Percentiles rank a stretch among this genome's conserved stretches.
phyloP scores from a whole-genome alignment of 2,329 filamentous ascomycete species.

The Chaetomium olivaceum region DNA sequence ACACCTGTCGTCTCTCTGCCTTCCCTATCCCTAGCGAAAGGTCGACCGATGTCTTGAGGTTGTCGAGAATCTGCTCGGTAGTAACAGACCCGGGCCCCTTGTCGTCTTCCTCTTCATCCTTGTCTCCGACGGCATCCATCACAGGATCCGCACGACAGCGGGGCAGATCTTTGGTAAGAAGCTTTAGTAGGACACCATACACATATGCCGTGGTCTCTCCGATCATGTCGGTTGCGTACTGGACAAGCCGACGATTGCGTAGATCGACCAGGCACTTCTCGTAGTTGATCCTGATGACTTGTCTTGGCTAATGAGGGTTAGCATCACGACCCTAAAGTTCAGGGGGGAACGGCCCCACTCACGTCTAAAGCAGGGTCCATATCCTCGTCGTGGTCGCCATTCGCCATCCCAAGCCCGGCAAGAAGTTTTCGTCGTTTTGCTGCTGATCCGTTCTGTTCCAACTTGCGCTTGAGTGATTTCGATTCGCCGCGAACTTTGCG shows the following conservation, averaged over 20 bases:
- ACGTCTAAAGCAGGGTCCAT: constrained; percentile 53
- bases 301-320: constrained; percentile 56
- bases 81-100: constrained; percentile 45
- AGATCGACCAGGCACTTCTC: constrained; percentile 81
- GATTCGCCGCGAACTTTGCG: constrained; percentile 55
- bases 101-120: constrained; percentile 42
- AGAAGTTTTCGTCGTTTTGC: constrained; percentile 58
- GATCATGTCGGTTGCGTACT: constrained; percentile 69
- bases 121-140: constrained; percentile 43
- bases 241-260: constrained; percentile 74
- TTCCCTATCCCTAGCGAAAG: constrained; percentile 60
- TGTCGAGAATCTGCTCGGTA: constrained; percentile 58
- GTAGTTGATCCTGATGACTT: constrained; percentile 78
- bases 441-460: constrained; percentile 46
- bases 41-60: constrained; percentile 54
- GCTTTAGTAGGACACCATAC: constrained; percentile 71
- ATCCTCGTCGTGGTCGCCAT: constrained; percentile 45
- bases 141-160: constrained; percentile 64
- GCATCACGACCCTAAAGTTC: constrained; percentile 3
- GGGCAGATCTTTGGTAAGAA: constrained; percentile 67
- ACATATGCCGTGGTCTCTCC: constrained; percentile 75
- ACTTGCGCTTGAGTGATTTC: constrained; percentile 52
- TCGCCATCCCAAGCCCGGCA: constrained; percentile 46
- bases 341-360: constrained; percentile 36
- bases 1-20: constrained; percentile 48